These are phyloP conservation scores for Fomitopsis schrenkii DNA, from an alignment of 1,284 basidiomycete species.

Conservation along the genomic window DNA sequence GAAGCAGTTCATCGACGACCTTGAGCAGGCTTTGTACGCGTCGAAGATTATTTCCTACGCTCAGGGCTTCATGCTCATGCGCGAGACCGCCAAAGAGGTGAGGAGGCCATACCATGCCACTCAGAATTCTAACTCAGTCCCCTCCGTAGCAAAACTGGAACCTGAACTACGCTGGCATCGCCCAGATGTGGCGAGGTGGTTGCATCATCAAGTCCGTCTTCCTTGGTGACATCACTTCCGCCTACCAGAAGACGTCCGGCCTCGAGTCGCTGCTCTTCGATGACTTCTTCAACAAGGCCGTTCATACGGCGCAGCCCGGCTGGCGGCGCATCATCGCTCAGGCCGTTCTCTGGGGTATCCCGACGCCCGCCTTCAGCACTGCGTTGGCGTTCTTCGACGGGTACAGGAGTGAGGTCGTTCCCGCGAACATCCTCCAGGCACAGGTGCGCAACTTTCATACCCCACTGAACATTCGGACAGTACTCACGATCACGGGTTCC, in stretches of 20 bases:
- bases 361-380: conserved; percentile 93
- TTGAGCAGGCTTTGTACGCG: conserved; percentile 98
- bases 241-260: conserved; percentile 84
- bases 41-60: conserved; percentile 99
- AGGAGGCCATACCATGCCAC: conserved; percentile 18
- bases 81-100: conserved; percentile 95
- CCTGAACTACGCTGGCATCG: conserved; percentile 95
- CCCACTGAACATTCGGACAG: conserved; percentile 15
- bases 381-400: conserved; percentile 99
- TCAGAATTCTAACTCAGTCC: background rate
- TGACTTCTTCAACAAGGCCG: conserved; percentile 97
- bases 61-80: conserved; percentile 99
- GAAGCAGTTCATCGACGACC: conserved; percentile 97
- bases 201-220: conserved; percentile 99
- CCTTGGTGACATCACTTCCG: conserved; percentile 89
- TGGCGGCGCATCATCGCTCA: conserved; percentile 98
- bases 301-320: conserved; percentile 94
- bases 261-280: conserved; percentile 96
- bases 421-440: conserved; percentile 93
- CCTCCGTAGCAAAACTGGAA: conserved; percentile 63
- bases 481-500: conserved; percentile 27
- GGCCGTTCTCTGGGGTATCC: conserved; percentile 96
- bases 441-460: conserved; percentile 48
- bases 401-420: conserved; percentile 88
- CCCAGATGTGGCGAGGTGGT: conserved; percentile 99